A percentile compares a stretch with the other conserved stretches of the same genome.
phyloP scores from a whole-genome alignment of 768 basidiomycete genomes.

The Hericium rajendrae region DNA sequence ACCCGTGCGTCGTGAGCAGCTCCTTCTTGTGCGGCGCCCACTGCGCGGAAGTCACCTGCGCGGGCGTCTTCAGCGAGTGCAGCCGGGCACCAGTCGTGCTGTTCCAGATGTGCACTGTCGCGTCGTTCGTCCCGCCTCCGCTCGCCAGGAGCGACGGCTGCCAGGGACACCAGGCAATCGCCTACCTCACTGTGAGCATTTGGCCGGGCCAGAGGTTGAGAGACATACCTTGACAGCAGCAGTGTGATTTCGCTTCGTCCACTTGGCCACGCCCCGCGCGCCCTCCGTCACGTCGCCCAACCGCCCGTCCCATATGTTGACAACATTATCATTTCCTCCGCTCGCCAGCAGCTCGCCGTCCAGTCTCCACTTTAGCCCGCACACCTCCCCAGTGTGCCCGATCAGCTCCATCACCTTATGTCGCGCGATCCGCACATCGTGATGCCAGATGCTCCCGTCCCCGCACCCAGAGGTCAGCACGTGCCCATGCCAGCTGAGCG shows the following conservation, averaged over 20 bases:
- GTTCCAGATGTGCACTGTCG: slow-evolving; percentile 86
- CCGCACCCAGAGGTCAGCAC: slow-evolving; percentile 82
- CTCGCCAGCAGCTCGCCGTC: slow-evolving; percentile 93
- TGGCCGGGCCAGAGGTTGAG: not conserved
- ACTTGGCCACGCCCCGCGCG: slow-evolving; percentile 59
- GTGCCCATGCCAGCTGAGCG: slow-evolving; percentile 81
- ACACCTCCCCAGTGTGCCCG: slow-evolving; percentile 90
- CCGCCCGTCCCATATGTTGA: slow-evolving; percentile 95
- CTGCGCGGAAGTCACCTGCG: slow-evolving; percentile 86
- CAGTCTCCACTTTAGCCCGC: slow-evolving; percentile 61
- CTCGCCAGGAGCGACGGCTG: slow-evolving; percentile 29
- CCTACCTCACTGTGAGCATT: slow-evolving; percentile 35
- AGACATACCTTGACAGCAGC: slow-evolving; percentile 65
- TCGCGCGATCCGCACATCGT: slow-evolving; percentile 74
- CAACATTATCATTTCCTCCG: slow-evolving; percentile 97
- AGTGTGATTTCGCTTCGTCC: slow-evolving; percentile 87
- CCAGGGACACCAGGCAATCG: slow-evolving; percentile 97
- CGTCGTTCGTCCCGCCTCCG: slow-evolving; percentile 73
- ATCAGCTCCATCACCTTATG: slow-evolving; percentile 79
- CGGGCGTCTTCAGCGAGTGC: slow-evolving; percentile 76
- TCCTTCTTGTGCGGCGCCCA: slow-evolving; percentile 88
- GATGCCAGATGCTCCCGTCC: slow-evolving; percentile 94
- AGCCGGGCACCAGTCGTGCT: slow-evolving; percentile 86
- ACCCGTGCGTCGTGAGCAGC: slow-evolving; percentile 87
- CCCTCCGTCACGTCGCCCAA: slow-evolving; percentile 28